phyloP scores from a whole-genome alignment of 1,284 basidiomycete species.

The Cerioporus squamosus region DNA sequence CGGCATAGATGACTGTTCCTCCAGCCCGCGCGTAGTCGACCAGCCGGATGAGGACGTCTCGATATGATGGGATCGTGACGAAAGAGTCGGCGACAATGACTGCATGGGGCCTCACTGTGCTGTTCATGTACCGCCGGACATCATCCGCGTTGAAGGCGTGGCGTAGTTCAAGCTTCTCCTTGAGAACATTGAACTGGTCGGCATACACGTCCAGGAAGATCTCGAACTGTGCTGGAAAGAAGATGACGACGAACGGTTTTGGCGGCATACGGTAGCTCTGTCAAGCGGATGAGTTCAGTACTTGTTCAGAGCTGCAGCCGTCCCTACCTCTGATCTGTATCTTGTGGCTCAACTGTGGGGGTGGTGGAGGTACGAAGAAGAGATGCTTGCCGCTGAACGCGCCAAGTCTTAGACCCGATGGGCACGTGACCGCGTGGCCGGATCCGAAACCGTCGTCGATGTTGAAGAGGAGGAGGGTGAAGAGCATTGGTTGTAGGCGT shows the following conservation, averaged over 20 bases:
- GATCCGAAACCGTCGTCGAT: too few species aligned
- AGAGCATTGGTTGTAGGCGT: too few species aligned
- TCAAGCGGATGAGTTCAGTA: too few species aligned
- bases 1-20: slow-evolving; percentile 18
- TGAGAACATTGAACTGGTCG: neutral
- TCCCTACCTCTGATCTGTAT: too few species aligned
- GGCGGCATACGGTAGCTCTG: too few species aligned
- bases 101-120: slow-evolving; percentile 6
- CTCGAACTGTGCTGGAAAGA: neutral
- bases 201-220: neutral
- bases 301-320: neutral
- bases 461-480: too few species aligned
- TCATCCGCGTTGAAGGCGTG: neutral
- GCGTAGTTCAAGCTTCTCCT: neutral
- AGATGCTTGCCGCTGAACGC: too few species aligned
- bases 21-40: slow-evolving; percentile 13
- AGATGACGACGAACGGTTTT: slow-evolving; percentile 9
- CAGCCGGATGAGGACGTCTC: slow-evolving; percentile 10
- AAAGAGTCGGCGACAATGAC: slow-evolving; percentile 9
- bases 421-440: too few species aligned
- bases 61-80: neutral
- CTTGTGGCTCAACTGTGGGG: too few species aligned
- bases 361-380: too few species aligned
- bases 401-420: too few species aligned
- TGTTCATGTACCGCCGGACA: slow-evolving; percentile 1